Base-by-base conservation (phyloP, 2,329 filamentous ascomycete species). In the Neofusicoccum cordaticola region DNA sequence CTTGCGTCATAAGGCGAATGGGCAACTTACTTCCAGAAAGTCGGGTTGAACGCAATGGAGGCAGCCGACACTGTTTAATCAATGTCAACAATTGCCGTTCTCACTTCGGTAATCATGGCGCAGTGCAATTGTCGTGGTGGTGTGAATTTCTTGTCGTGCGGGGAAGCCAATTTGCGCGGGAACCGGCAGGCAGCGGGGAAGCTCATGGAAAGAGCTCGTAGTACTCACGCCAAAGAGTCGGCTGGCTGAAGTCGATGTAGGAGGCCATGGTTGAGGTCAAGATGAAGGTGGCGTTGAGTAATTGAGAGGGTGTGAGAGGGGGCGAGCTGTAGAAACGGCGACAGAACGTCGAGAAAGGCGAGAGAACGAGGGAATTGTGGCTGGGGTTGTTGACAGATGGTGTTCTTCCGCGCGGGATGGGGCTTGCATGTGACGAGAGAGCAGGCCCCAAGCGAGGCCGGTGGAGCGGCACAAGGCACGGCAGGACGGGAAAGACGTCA, bases 1-100 rank as follows among this genome's bases (percentile, higher is more conserved):
- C n/a, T 51, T 56, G n/a, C 41, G 44, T 48, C 44, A 50, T 39
- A 6, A 31, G 42, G 15, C 7, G 11, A 61, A 68, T 66, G 58
- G 11, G 17, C 41, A 62, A 85, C 91, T 83, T 85, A 97, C 93
- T 99, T 99, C 95, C 95, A 99, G 80, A 97, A 98, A n/a, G 95
- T 89, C 22, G 95, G 95, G 80, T 99, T 99, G 81, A 99, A 98
- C 56, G 89, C 85, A 79, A 99, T 96, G 62, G 91, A 86, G 64
- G 83, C 84, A 53, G 89, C 91, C 70, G 92, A 91, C 70, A 95
- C 93, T 97, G 67, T 69, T 42, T 11, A 45, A 11, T 31, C 11
- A 31, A 35, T 9, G 53, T 57, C 15, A 57, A 39, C 53, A 37
- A 42, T 45, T 45, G 47, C 27, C 34, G 4, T 17, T 41, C 15